Evolutionary conservation across 768 basidiomycete species (phyloP), one percentile per base, ranked within the genome.

Genomic region (Boletus sensibilis): DNA sequence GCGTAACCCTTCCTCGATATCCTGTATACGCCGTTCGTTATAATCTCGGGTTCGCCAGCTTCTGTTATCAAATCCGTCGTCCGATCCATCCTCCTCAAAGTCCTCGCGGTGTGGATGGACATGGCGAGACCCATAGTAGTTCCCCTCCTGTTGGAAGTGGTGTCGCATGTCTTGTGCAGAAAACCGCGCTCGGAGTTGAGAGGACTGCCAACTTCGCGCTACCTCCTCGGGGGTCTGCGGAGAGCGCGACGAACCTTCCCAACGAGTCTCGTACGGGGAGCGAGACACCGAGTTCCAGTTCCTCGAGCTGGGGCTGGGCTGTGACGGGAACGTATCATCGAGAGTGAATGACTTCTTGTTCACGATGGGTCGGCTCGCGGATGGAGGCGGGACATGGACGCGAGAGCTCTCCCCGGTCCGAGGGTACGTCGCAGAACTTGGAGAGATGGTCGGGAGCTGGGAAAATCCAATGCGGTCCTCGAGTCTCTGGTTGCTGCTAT

Each of bases 141-240:
- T 41, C n/a, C 44, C 59, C 2, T 64, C 71, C 33, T 65, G 62
- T n/a, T 66, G 68, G 33, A 60, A 52, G 39, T 62, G 40, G 42
- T 64, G 55, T 0, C 67, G 65, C 62, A 72, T 72, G 58, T 72
- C 72, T 21, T 72, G 71, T 0, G 71, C 60, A 9, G 70, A 72
- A 18, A 62, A 60, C n/a, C 67, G 63, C 11, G 52, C 62, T 13
- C 63, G 60, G 25, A 72, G 61, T 10, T 63, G 58, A 8, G 69
- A 55, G 16, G 70, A 58, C 35, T 73, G 71, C 71, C 72, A 72
- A 40, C 69, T 71, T 1, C 67, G 69, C 9, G 52, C 55, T 34
- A 50, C 49, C 1, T 72, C 72, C 20, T 73, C 70, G 9, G 71
- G 60, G 2, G 67, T 63, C 41, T 71, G 71, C 1, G 72, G 63